These are phyloP conservation scores for Phylloporus scabripes DNA, from an alignment of 768 basidiomycete genomes.

Conservation along the genomic window DNA sequence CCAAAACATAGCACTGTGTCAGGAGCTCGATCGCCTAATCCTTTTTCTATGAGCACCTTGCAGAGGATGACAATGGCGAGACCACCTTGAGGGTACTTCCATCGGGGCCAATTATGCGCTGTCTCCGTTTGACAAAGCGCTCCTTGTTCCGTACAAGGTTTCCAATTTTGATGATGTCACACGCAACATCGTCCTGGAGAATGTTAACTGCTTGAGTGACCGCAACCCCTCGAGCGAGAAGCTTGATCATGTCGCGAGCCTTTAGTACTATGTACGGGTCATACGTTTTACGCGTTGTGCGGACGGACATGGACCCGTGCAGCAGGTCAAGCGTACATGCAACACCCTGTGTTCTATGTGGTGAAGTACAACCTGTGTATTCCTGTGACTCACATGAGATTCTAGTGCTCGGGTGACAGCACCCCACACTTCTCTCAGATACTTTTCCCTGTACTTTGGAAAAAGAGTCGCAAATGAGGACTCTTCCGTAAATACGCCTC, in stretches of 20 bases:
- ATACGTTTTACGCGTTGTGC: slow-evolving; percentile 93
- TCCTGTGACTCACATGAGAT: slow-evolving; percentile 50
- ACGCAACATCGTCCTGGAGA: slow-evolving; percentile 82
- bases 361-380: not conserved
- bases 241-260: slow-evolving; percentile 92
- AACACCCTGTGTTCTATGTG: slow-evolving; percentile 53
- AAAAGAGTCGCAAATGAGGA: slow-evolving; percentile 97
- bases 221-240: slow-evolving; percentile 88
- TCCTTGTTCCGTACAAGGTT: slow-evolving; percentile 93
- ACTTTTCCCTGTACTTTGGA: slow-evolving; percentile 97
- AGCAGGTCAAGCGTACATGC: slow-evolving; percentile 91
- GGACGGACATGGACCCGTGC: slow-evolving; percentile 96
- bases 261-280: slow-evolving; percentile 97
- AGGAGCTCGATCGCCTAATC: slow-evolving; percentile 90
- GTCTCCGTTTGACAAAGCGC: slow-evolving; percentile 90
- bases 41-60: slow-evolving; percentile 4
- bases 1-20: slow-evolving; percentile 94
- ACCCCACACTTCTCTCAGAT: slow-evolving; percentile 92
- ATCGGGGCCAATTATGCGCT: slow-evolving; percentile 95
- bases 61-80: not conserved
- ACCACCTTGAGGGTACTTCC: slow-evolving; percentile 92
- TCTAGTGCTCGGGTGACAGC: slow-evolving; percentile 84
- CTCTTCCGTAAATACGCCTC: slow-evolving; percentile 86
- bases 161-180: slow-evolving; percentile 98
- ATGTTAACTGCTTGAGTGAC: slow-evolving; percentile 83